Conservation (phyloP, 805 yeast genomes). For the Teunomyces atbi region DNA sequence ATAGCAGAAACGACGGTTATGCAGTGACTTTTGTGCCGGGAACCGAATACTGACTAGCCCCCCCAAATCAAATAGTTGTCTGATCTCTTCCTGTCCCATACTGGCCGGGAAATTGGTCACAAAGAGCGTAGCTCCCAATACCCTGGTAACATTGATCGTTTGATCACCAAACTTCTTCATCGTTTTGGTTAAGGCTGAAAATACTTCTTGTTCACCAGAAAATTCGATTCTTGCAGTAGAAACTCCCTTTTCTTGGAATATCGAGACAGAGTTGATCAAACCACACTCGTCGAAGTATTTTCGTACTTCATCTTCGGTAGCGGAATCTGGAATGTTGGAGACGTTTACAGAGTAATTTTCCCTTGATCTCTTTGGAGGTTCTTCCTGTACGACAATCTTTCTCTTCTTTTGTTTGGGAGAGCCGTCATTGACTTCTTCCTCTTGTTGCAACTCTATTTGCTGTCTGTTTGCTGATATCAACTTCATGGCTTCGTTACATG, state of each 20-base stretch:
- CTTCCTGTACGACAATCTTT: neutral
- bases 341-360: slow-evolving; percentile 62
- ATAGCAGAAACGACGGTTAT: slow-evolving; percentile 70
- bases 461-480: slow-evolving; percentile 12
- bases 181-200: slow-evolving; percentile 61
- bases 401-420: slow-evolving; percentile 3
- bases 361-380: slow-evolving; percentile 43
- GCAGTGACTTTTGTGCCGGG: slow-evolving; percentile 58
- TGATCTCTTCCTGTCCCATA: slow-evolving; percentile 39
- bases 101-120: slow-evolving; percentile 71
- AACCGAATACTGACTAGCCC: slow-evolving; percentile 51
- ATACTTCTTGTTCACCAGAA: slow-evolving; percentile 41
- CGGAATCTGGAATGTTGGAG: slow-evolving; percentile 40
- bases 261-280: slow-evolving; percentile 35
- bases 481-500: slow-evolving; percentile 3
- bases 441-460: slow-evolving; percentile 7
- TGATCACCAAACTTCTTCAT: slow-evolving; percentile 44
- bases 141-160: slow-evolving; percentile 45
- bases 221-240: slow-evolving; percentile 60
- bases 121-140: slow-evolving; percentile 59
- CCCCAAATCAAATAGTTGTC: slow-evolving; percentile 42
- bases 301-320: slow-evolving; percentile 38
- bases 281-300: slow-evolving; percentile 65
- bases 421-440: neutral
- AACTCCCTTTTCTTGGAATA: slow-evolving; percentile 11